Conservation (phyloP, 1,284 basidiomycete genomes). For the Sphaerobolus stellatus region DNA sequence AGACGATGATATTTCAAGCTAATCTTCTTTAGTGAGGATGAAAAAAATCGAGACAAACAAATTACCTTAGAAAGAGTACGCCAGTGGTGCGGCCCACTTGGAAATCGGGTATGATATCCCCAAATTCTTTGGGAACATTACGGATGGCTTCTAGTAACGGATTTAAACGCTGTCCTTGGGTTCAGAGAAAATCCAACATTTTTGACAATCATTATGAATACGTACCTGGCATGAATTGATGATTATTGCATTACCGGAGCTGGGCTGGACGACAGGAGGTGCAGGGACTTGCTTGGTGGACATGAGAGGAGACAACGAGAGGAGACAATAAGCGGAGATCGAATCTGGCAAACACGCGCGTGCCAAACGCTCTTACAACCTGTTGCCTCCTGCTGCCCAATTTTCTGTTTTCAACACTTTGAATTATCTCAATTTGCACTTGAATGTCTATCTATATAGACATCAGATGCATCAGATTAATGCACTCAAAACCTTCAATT, state of each 20-base stretch:
- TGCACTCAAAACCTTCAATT: too few species aligned
- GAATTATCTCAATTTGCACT: too few species aligned
- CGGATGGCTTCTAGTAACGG: conserved; percentile 82
- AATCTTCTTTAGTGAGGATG: not conserved
- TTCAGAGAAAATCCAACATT: not conserved
- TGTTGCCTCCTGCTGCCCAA: too few species aligned
- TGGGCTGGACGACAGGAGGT: conserved; percentile 69
- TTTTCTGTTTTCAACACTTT: too few species aligned
- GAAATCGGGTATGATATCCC: conserved; percentile 91
- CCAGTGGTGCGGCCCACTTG: conserved; percentile 95
- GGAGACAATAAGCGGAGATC: not conserved
- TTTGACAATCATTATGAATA: not conserved
- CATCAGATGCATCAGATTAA: too few species aligned
- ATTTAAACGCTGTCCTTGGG: conserved; percentile 71
- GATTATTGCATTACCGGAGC: conserved; percentile 72
- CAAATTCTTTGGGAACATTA: conserved; percentile 92
- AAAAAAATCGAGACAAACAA: not conserved
- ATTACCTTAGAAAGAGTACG: conserved; percentile 86
- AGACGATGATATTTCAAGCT: conserved; percentile 94
- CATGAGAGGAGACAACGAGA: not conserved
- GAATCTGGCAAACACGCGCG: too few species aligned
- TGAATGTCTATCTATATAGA: too few species aligned
- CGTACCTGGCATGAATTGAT: conserved; percentile 64
- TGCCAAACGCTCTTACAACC: too few species aligned
- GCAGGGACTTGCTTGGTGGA: conserved; percentile 18